Evolutionary conservation across 345 rosid genomes (phyloP), one percentile per base, ranked within the genome.

Genomic region (Eutrema heterophyllum): DNA sequence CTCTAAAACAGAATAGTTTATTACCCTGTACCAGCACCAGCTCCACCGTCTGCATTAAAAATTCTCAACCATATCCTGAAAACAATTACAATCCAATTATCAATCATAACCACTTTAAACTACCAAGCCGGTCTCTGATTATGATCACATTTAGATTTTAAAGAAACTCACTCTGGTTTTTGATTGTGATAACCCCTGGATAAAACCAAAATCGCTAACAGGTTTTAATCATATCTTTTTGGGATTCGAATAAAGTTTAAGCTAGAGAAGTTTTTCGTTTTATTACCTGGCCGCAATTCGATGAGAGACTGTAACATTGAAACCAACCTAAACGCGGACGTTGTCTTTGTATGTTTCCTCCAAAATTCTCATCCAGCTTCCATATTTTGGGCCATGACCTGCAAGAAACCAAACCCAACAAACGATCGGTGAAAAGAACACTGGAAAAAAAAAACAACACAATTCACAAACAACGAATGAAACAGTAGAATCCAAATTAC

Each of bases 241-340:
- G n/a, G n/a, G n/a, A n/a, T n/a, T n/a, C n/a, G n/a, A n/a, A n/a
- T n/a, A n/a, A n/a, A 94, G 97, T 40, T 16, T 68, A 51, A 50
- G 54, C 30, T 67, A 43, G 16, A 61, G 27, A 40, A 14, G 10
- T 1, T 49, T 7, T 7, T 10, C 2, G 14, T 51, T 49, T 52
- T 30, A 64, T 81, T 89, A 94, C 97, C 98, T 97, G 30, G 98
- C 96, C 5, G 98, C 91, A 72, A 94, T 94, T 70, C 86, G 81
- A 79, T 94, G 98, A 70, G 98, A 91, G 76, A 91, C 79, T 27
- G 97, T 93, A 74, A 94, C 89, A 67, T 86, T 86, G 68, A 94
- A 94, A 53, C 98, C 97, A 74, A 94, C 97, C 98, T 97, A 94
- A 43, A 96, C 97, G 26, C 98, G 89, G 40, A 88, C 89, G 70